Conservation (phyloP, 1,284 basidiomycete species). For the Ceratobasidium sp. region DNA sequence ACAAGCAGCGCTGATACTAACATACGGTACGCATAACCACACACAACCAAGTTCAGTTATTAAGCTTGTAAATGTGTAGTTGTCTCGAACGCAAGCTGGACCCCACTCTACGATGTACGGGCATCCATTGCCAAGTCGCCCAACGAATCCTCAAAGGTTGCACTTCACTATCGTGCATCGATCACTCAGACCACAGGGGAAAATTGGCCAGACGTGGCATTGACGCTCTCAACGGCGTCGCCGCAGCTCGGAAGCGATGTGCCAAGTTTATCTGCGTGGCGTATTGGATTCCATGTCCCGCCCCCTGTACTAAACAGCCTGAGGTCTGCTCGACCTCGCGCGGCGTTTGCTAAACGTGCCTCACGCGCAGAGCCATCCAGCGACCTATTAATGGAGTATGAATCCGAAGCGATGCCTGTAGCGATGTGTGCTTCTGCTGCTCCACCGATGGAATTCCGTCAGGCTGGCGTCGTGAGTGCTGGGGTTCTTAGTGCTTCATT, state of each 20-base stretch:
- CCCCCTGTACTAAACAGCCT: not conserved
- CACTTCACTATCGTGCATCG: constrained; percentile 53
- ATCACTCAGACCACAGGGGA: constrained; percentile 53
- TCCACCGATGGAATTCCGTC: not conserved
- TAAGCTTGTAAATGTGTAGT: constrained; percentile 38
- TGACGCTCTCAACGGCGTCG: constrained; percentile 52
- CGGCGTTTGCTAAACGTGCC: not conserved
- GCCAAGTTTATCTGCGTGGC: constrained; percentile 47
- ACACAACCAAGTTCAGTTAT: constrained; percentile 39
- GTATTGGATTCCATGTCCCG: constrained; percentile 39
- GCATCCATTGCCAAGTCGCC: constrained; percentile 56
- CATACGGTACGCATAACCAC: constrained; percentile 43
- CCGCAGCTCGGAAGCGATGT: constrained; percentile 51
- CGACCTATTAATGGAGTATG: not conserved
- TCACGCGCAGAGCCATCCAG: not conserved
- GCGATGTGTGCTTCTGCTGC: not conserved
- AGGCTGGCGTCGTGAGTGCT: constrained; percentile 31
- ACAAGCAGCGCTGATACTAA: constrained; percentile 10
- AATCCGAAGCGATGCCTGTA: not conserved
- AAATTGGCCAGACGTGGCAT: constrained; percentile 51
- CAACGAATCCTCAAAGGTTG: constrained; percentile 37
- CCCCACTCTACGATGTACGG: constrained; percentile 53
- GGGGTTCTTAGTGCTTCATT: constrained; percentile 49
- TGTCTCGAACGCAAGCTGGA: constrained; percentile 52
- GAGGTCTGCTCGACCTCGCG: not conserved